Evolutionary conservation across 768 basidiomycete species (phyloP), one percentile per base, ranked within the genome.

Genomic region (Leccinum obscurum): DNA sequence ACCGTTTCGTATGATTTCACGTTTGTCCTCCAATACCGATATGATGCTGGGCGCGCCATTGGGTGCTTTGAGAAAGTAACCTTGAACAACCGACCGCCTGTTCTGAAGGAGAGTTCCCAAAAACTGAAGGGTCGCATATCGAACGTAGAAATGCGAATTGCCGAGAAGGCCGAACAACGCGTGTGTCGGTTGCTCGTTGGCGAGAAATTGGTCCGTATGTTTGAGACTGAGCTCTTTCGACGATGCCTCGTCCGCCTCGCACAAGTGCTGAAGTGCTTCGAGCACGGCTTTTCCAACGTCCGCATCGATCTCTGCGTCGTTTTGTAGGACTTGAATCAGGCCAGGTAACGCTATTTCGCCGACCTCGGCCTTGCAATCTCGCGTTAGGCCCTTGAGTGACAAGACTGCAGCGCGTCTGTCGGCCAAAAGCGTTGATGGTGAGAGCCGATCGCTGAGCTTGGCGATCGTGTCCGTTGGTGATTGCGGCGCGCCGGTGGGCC

Each of bases 391-490:
- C 72, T 98, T 98, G 64, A 99, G 83, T 1, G 93, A 85, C 55
- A 97, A 79, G n/a, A 99, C 89, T 0, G 96, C 90, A 28, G 96
- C 96, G 59, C 93, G 84, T 66, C 97, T 82, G 77, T 98, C 97
- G 32, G 94, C 90, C 15, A 95, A 85, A 26, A 92, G 85, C 0
- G 92, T 89, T 4, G 90, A 86, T n/a, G 95, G 93, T 20, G 93
- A 90, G 22, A 99, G 85, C 32, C 94, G 80, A 72, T 97, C 95
- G 64, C 89, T 90, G 64, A 98, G 87, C 65, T 88, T 87, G 30
- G 85, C 83, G 68, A 98, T 94, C 22, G 93, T 94, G 59, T 96
- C 94, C 24, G 82, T 76, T 2, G 94, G 83, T 0, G 89, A 90
- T 72, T 96, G 95, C 4, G 90, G 89, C 11, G 86, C 85, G 11